These are phyloP conservation scores for Backusella circina DNA, from an alignment of 192 early-diverging fungal species.

Conservation along the genomic window DNA sequence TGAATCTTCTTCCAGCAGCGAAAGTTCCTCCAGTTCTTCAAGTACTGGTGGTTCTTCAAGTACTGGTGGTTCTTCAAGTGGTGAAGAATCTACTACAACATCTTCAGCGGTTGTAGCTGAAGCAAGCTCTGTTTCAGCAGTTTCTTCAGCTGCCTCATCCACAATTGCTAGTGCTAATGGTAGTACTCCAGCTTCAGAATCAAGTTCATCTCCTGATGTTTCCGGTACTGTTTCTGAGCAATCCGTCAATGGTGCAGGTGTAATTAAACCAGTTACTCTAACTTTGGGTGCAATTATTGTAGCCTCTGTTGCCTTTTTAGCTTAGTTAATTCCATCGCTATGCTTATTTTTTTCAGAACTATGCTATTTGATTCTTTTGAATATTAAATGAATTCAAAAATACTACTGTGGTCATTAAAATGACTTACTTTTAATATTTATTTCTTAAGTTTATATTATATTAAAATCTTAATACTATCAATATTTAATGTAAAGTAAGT, in stretches of 20 bases:
- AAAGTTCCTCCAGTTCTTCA: neutral
- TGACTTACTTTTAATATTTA: neutral
- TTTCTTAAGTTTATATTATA: neutral
- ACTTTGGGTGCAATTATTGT: neutral
- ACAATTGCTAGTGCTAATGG: neutral
- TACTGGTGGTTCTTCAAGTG: neutral
- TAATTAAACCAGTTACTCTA: neutral
- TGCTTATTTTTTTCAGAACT: neutral
- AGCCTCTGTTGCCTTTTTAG: neutral
- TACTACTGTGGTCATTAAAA: neutral
- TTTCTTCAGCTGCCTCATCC: neutral
- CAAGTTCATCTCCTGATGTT: neutral
- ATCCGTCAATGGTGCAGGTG: neutral
- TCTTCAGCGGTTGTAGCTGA: neutral
- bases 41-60: neutral
- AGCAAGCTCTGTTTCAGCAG: neutral
- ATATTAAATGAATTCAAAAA: neutral
- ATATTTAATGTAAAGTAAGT: neutral
- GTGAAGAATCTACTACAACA: neutral
- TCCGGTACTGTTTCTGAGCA: neutral
- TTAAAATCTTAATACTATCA: neutral
- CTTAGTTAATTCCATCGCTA: neutral
- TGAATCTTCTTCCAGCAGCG: neutral
- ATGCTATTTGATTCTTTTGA: neutral
- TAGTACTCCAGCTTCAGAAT: neutral